Conservation (phyloP, 2,329 filamentous ascomycete genomes). For the Colletotrichum musicola region DNA sequence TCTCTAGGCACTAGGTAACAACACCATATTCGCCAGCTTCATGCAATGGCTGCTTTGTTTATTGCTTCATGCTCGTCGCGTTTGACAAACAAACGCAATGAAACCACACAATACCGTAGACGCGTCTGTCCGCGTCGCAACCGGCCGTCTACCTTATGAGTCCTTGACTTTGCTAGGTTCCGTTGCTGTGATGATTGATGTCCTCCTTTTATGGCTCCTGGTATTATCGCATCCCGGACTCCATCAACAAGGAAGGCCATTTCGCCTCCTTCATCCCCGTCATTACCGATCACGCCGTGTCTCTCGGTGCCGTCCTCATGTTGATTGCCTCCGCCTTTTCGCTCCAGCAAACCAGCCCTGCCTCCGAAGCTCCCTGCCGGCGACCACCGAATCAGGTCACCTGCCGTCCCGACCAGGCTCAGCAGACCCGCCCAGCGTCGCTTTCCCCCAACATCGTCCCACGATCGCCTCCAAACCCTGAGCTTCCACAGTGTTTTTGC, state of each 20-base stretch:
- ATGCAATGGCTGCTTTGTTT: constrained; percentile 23
- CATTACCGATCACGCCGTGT: constrained; percentile 22
- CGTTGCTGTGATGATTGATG: constrained; percentile 4
- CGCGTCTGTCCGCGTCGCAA: constrained; percentile 27
- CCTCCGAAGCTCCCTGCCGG: constrained; percentile 26
- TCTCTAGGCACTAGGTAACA: not conserved
- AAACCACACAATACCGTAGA: constrained; percentile 16
- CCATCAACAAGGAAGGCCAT: not conserved
- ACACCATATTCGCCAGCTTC: not conserved
- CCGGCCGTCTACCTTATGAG: not conserved
- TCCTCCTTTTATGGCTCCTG: not conserved
- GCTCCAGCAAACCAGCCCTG: constrained; percentile 15
- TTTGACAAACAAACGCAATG: constrained; percentile 23
- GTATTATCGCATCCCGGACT: constrained; percentile 9
- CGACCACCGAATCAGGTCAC: constrained; percentile 31
- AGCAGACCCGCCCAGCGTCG: constrained; percentile 15
- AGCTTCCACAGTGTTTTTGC: no score
- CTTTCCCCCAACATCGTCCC: constrained; percentile 13
- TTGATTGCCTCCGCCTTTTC: constrained; percentile 24
- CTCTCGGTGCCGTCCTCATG: not conserved
- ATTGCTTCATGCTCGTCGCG: constrained; percentile 27
- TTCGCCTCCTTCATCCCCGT: constrained; percentile 13
- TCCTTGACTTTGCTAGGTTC: constrained; percentile 1
- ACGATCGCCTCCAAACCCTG: not conserved
- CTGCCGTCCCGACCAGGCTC: constrained; percentile 27